Base-by-base conservation (phyloP, 2,329 filamentous ascomycete genomes). In the Metarhizium brunneum region DNA sequence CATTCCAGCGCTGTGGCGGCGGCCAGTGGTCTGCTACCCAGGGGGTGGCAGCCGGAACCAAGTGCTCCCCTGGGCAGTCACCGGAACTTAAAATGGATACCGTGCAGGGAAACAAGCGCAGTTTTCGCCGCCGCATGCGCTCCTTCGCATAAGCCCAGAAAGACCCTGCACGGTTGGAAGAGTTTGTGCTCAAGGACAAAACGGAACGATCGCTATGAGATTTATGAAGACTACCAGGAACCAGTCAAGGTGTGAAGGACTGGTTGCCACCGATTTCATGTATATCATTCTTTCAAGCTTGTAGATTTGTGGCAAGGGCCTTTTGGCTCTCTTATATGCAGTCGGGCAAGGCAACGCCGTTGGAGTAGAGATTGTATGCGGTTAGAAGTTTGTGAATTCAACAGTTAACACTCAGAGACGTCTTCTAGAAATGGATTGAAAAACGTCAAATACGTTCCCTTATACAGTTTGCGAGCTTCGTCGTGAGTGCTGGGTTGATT, bases 1-100 rank as follows among this genome's bases (percentile, higher is more conserved):
- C 73, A 0, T 83, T 74, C 74, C 79, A 83, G 66, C 78, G 78
- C 50, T 83, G 80, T 56, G 80, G 73, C 7, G 76, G 73, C 2
- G 79, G 80, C 8, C 42, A 60, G 0, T 83, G 80, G 80, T 78
- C 78, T 2, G 62, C 67, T 0, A 55, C 66, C 2, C 71, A 73
- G 57, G 47, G 59, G 0, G 61, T 83, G 13, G 73, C 80, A 0
- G 62, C 66, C 0, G 80, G 80, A 1, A 78, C 76, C 0, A 61
- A 56, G 0, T 83, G 80, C 65, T 56, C 57, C 0, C 56, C 63
- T 0, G 80, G 80, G 0, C 55, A 57, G 18, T 25, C 30, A 25
- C 36, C 14, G 10, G 36, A 43, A 2, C 65, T 81, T 35, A 67
- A 65, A 20, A 71, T 80, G 61, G 53, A 45, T 0, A 30, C 56